phyloP scores from a whole-genome alignment of 768 basidiomycete species.

The Favolaschia claudopus region DNA sequence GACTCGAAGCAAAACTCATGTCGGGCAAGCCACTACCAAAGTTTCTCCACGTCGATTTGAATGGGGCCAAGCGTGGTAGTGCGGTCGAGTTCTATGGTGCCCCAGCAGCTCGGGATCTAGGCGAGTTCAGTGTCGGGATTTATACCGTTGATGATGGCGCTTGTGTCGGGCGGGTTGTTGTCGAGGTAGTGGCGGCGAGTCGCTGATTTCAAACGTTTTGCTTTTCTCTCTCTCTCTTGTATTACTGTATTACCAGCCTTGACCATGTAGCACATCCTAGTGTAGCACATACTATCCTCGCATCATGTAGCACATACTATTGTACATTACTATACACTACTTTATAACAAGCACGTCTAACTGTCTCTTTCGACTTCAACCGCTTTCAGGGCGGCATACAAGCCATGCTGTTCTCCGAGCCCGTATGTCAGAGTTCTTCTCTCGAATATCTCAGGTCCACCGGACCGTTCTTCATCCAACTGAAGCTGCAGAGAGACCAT shows the following conservation, averaged over 20 bases:
- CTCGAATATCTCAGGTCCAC: constrained; percentile 64
- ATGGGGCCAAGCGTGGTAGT: constrained; percentile 51
- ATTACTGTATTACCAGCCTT: constrained; percentile 16
- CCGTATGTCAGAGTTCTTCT: constrained; percentile 83
- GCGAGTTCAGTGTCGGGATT: constrained; percentile 62
- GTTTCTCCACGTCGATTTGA: constrained; percentile 63
- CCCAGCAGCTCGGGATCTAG: constrained; percentile 57
- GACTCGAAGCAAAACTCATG: constrained; percentile 56
- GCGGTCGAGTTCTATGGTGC: constrained; percentile 65
- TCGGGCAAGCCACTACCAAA: constrained; percentile 61
- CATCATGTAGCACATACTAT: not conserved
- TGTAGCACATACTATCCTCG: constrained; percentile 30
- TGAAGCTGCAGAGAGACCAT: constrained; percentile 46
- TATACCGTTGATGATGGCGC: constrained; percentile 56
- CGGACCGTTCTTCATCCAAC: constrained; percentile 57
- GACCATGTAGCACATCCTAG: no score
- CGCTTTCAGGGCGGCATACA: constrained; percentile 57
- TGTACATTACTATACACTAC: constrained; percentile 24
- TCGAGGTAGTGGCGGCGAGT: constrained; percentile 57
- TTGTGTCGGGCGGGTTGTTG: constrained; percentile 61
- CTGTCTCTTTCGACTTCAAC: constrained; percentile 43
- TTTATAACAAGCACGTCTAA: no score
- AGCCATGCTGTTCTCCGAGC: constrained; percentile 82
- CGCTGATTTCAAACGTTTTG: constrained; percentile 14
- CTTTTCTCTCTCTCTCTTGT: constrained; percentile 12